phyloP scores from a whole-genome alignment of 306 rosid species.

The Cucurbita maxima region DNA sequence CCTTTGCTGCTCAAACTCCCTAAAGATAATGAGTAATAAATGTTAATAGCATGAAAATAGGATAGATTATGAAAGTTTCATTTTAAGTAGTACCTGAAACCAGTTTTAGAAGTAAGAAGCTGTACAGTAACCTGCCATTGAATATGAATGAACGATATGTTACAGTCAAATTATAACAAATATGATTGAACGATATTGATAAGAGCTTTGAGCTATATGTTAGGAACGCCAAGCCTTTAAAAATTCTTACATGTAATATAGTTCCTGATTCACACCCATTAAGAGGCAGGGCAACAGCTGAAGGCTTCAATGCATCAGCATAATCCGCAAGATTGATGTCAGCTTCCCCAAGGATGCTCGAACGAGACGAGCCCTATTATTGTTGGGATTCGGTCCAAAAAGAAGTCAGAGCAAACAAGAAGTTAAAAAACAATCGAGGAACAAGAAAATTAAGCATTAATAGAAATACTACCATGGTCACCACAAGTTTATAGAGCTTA shows the following conservation, averaged over 20 bases:
- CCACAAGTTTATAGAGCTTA: slow-evolving; percentile 72
- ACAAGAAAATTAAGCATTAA: not conserved
- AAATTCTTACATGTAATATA: slow-evolving; percentile 66
- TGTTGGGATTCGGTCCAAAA: slow-evolving; percentile 21
- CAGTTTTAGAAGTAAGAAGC: slow-evolving; percentile 98
- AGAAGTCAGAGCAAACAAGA: slow-evolving; percentile 6
- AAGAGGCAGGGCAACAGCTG: slow-evolving; percentile 50
- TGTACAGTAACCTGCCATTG: slow-evolving; percentile 87
- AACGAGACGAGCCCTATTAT: slow-evolving; percentile 79
- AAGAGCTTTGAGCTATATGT: not conserved
- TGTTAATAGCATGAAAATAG: slow-evolving; percentile 16
- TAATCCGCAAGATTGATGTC: slow-evolving; percentile 78
- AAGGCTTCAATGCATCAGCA: slow-evolving; percentile 88
- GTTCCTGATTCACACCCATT: slow-evolving; percentile 77
- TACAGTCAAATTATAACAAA: not conserved
- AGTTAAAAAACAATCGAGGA: not conserved
- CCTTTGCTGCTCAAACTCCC: slow-evolving; percentile 99
- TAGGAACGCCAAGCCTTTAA: not conserved
- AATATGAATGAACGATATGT: slow-evolving; percentile 20
- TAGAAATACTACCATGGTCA: slow-evolving; percentile 64
- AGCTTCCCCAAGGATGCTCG: slow-evolving; percentile 92
- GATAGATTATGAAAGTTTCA: slow-evolving; percentile 16
- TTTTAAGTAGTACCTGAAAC: slow-evolving; percentile 64
- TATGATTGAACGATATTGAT: not conserved
- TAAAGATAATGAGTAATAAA: slow-evolving; percentile 28